Conservation (phyloP, 2,329 filamentous ascomycete species). For the Emmonsia crescens region DNA sequence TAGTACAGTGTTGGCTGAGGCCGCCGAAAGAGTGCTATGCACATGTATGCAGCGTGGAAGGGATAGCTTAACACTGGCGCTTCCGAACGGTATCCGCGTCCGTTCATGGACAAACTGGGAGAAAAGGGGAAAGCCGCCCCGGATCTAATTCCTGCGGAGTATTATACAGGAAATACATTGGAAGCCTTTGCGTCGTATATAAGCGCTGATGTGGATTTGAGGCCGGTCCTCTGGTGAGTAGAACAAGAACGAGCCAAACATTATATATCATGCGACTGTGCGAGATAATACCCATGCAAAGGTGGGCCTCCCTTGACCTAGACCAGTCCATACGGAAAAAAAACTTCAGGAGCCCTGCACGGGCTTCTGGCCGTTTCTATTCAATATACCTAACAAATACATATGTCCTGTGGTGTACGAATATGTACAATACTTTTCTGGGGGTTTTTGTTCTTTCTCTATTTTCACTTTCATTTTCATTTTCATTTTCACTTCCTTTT, state of each 20-base stretch:
- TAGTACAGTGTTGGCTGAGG: too few relatives aligned
- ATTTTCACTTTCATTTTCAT: neutral
- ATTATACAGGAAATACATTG: neutral
- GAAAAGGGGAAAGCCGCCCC: neutral
- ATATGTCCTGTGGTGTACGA: neutral
- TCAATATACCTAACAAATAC: neutral
- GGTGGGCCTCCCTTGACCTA: neutral
- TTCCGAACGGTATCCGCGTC: neutral
- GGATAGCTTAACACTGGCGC: neutral
- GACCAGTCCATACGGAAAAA: neutral
- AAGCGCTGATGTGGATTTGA: neutral
- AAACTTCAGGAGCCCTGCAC: neutral
- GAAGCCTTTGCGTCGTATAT: neutral
- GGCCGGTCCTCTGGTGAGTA: neutral
- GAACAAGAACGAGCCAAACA: neutral
- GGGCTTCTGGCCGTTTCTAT: neutral
- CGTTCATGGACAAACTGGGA: neutral
- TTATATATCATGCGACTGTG: neutral
- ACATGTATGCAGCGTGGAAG: neutral
- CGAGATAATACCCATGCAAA: neutral
- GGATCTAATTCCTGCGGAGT: neutral
- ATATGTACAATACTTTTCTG: neutral
- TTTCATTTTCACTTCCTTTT: neutral
- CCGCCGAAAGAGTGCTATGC: neutral
- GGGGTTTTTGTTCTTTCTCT: neutral